Evolutionary conservation across 75 land plant genomes (phyloP).

Genomic region (Ceratopteris richardii): DNA sequence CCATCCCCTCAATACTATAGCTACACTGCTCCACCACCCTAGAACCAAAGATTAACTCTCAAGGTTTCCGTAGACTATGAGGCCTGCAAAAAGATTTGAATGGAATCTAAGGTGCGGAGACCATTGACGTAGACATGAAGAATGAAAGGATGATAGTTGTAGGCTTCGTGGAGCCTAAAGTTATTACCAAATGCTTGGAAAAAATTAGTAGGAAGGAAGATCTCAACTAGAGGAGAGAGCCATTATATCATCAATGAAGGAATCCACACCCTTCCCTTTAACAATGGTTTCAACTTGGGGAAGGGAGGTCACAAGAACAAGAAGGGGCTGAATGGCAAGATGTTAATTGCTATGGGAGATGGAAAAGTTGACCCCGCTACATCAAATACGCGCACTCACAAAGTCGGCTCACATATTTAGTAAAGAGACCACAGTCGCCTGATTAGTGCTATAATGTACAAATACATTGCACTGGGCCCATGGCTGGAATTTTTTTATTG

Average conservation of each 20-base stretch:
- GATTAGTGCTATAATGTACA: too few species aligned
- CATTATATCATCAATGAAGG: background rate
- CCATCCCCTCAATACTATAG: too few species aligned
- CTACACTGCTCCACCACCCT: too few species aligned
- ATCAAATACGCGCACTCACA: background rate
- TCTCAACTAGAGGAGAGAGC: background rate
- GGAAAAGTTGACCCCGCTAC: background rate
- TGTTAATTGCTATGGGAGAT: background rate
- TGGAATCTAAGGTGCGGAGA: conserved; percentile 10
- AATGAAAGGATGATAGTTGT: conserved; percentile 3
- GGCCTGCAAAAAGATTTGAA: conserved; percentile 35
- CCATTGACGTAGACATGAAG: conserved; percentile 9
- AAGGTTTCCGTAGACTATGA: conserved; percentile 38
- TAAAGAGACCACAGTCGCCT: background rate
- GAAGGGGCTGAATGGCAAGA: background rate
- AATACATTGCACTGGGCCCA: too few species aligned
- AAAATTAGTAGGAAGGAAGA: conserved; percentile 4
- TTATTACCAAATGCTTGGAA: background rate
- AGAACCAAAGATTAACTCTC: conserved; percentile 32
- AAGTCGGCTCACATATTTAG: conserved; percentile 4
- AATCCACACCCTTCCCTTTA: background rate
- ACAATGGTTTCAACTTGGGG: background rate
- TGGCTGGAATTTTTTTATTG: too few species aligned
- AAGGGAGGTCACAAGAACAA: background rate
- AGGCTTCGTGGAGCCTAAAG: conserved; percentile 6